A percentile compares a stretch with the other conserved stretches of the same genome.
These are phyloP conservation scores for Populus nigra DNA, from an alignment of 345 rosid species.

Conservation along the genomic window DNA sequence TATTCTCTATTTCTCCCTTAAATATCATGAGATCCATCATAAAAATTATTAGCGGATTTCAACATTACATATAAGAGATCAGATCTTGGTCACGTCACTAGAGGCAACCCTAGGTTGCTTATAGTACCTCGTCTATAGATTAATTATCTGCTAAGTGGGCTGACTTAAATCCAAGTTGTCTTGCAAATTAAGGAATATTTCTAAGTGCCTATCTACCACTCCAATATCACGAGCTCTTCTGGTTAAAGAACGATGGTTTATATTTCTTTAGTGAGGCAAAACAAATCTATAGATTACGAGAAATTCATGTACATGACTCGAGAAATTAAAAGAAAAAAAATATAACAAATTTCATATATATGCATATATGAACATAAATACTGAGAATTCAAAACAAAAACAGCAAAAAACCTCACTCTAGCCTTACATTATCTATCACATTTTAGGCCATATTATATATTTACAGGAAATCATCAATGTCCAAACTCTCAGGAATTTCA, in stretches of 20 bases:
- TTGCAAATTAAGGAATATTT: neutral
- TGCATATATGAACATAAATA: conserved; percentile 13
- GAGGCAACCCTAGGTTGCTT: too few relatives aligned
- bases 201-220: neutral
- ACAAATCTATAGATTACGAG: neutral
- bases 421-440: neutral
- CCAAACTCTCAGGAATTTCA: conserved; percentile 66
- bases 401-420: neutral
- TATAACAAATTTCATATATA: conserved; percentile 22
- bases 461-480: conserved; percentile 64
- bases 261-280: neutral
- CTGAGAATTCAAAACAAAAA: conserved; percentile 6
- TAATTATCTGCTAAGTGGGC: neutral
- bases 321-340: neutral
- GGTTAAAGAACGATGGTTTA: neutral
- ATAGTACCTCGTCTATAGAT: neutral
- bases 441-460: conserved; percentile 10
- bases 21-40: too few relatives aligned
- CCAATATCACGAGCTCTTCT: neutral
- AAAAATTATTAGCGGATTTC: too few relatives aligned
- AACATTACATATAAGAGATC: too few relatives aligned
- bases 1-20: too few relatives aligned
- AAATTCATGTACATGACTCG: neutral
- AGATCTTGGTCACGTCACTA: too few relatives aligned
- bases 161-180: neutral